Conservation (phyloP, 345 rosid genomes). For the Nasturtium officinale region DNA sequence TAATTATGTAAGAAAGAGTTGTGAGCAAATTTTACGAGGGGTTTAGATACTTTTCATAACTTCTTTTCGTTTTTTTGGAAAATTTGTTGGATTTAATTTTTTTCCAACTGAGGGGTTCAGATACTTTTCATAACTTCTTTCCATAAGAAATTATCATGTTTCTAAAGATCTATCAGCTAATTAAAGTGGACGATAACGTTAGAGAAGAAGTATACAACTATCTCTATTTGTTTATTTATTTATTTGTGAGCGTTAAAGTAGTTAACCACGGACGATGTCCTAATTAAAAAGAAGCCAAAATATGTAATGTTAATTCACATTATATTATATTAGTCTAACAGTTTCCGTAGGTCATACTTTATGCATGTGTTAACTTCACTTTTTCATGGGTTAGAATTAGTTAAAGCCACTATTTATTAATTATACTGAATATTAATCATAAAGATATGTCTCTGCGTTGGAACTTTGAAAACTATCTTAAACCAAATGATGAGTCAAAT, state of each 20-base stretch:
- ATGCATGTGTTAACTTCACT: conserved; percentile 45
- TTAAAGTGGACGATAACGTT: not conserved
- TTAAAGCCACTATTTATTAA: conserved; percentile 34
- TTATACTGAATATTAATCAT: conserved; percentile 16
- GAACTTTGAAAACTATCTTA: conserved; percentile 19
- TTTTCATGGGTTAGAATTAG: conserved; percentile 37
- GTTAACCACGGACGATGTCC: conserved; percentile 26
- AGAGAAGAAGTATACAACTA: not conserved
- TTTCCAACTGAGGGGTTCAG: no score
- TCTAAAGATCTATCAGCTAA: not conserved
- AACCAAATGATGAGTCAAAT: conserved; percentile 21
- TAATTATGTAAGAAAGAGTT: not conserved
- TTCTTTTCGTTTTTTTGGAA: not conserved
- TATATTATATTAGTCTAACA: conserved; percentile 28
- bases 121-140: no score
- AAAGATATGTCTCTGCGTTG: conserved; percentile 26
- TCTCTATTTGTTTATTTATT: not conserved
- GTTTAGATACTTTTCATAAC: not conserved
- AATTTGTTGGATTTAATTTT: no score
- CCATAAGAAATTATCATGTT: no score
- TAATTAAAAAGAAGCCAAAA: conserved; percentile 19
- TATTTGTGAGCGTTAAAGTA: conserved; percentile 22
- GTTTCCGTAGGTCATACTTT: conserved; percentile 42
- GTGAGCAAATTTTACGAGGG: not conserved
- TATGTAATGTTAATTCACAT: conserved; percentile 21